phyloP scores from a whole-genome alignment of 1,284 basidiomycete genomes.

The Microbotryum saponariae region DNA sequence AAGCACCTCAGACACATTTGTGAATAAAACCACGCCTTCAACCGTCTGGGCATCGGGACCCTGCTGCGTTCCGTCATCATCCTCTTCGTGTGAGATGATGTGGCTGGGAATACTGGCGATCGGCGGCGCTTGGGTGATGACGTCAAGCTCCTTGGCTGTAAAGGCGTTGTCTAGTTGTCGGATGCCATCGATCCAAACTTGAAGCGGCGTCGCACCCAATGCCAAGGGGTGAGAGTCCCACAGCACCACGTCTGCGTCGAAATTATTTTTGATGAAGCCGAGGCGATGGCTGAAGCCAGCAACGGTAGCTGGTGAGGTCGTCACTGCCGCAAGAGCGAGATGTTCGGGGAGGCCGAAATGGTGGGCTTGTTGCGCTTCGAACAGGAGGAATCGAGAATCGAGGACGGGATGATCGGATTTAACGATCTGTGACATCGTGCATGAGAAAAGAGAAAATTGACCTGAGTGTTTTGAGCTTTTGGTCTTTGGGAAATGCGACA shows the following conservation, averaged over 20 bases:
- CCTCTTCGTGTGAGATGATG: conserved; percentile 8
- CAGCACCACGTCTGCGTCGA: conserved; percentile 62
- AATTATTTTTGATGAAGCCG: conserved; percentile 61
- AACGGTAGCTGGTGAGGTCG: conserved; percentile 64
- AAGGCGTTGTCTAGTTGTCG: conserved; percentile 40
- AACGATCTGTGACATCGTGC: conserved; percentile 25
- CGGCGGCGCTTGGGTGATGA: conserved; percentile 6
- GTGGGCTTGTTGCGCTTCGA: conserved; percentile 81
- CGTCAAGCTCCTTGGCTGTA: conserved; percentile 2
- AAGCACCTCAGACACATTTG: conserved; percentile 2
- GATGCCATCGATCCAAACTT: conserved; percentile 56
- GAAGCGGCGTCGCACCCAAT: conserved; percentile 53
- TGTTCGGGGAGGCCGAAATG: conserved; percentile 51
- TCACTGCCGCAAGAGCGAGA: conserved; percentile 64
- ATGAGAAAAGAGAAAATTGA: no score
- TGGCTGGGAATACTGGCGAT: conserved; percentile 35
- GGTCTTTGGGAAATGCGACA: background rate
- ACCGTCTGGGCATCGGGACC: background rate
- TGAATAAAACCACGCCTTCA: conserved; percentile 34
- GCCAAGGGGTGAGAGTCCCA: conserved; percentile 81
- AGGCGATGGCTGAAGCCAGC: conserved; percentile 74
- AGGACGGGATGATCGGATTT: conserved; percentile 63
- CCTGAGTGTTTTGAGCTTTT: no score
- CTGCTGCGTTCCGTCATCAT: conserved; percentile 18
- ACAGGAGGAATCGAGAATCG: conserved; percentile 68